Conservation (phyloP, 1,139 yeast species). For the Geotrichum macrosporum region DNA sequence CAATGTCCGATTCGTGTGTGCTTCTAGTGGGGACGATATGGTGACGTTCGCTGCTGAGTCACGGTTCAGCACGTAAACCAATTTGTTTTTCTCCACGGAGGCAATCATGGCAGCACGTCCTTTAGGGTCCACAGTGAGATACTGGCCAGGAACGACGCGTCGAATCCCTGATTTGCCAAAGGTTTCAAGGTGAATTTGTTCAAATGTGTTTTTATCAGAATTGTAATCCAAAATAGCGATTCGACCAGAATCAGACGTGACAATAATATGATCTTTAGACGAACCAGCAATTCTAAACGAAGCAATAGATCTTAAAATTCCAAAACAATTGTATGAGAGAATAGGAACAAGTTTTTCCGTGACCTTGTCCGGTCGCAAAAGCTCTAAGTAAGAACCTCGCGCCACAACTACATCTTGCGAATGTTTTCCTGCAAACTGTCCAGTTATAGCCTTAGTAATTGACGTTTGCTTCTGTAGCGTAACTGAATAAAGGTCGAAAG, state of each 20-base stretch:
- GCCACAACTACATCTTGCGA: conserved; percentile 65
- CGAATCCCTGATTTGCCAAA: conserved; percentile 72
- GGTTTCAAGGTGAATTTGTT: conserved; percentile 57
- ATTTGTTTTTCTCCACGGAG: conserved; percentile 68
- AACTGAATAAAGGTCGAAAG: conserved; percentile 57
- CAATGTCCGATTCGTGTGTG: conserved; percentile 49
- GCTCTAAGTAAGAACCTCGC: conserved; percentile 50
- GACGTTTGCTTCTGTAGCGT: conserved; percentile 59
- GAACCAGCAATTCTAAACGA: conserved; percentile 53
- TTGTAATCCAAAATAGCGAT: conserved; percentile 55
- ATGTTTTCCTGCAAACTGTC: conserved; percentile 60
- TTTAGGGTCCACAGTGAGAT: conserved; percentile 66
- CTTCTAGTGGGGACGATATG: conserved; percentile 73
- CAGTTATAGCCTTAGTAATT: conserved; percentile 53
- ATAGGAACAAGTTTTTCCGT: conserved; percentile 52
- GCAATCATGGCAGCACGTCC: conserved; percentile 67
- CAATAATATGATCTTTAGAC: conserved; percentile 53
- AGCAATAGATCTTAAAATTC: conserved; percentile 53
- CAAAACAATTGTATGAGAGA: conserved; percentile 50
- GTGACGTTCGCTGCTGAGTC: conserved; percentile 47
- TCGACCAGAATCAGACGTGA: conserved; percentile 81
- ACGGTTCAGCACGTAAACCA: conserved; percentile 56
- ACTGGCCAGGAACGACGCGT: conserved; percentile 71
- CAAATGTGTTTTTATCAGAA: conserved; percentile 42
- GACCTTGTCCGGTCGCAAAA: conserved; percentile 50